Evolutionary conservation across 2,329 filamentous ascomycete species (phyloP).

Genomic region (Reticulascus tulasneorum): DNA sequence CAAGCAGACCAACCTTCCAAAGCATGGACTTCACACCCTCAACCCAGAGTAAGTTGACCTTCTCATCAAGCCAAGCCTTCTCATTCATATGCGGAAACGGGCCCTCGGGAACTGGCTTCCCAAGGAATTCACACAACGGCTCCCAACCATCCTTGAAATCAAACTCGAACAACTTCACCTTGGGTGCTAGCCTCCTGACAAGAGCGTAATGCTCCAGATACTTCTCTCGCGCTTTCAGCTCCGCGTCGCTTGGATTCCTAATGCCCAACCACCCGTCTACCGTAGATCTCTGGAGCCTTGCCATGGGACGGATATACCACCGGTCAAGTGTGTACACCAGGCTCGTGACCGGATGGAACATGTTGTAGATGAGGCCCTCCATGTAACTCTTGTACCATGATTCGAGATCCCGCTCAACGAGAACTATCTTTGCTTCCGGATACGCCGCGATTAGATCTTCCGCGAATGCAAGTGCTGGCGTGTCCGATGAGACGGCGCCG

Average conservation of each 20-base stretch:
- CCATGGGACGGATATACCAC: conserved; percentile 8
- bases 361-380: conserved; percentile 3
- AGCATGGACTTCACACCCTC: not conserved
- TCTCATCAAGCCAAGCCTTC: conserved; percentile 3
- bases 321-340: conserved; percentile 2
- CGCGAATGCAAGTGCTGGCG: conserved; percentile 30
- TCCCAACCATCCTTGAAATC: conserved; percentile 14
- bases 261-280: conserved; percentile 6
- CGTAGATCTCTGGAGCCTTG: conserved; percentile 1
- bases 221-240: conserved; percentile 2
- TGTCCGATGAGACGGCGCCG: conserved; percentile 33
- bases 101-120: conserved; percentile 6
- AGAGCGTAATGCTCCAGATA: conserved; percentile 10
- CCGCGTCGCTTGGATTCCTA: not conserved
- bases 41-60: not conserved
- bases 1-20: not conserved
- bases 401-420: conserved; percentile 23
- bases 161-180: conserved; percentile 15
- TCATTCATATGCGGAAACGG: conserved; percentile 11
- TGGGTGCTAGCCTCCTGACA: conserved; percentile 5
- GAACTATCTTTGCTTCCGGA: conserved; percentile 37
- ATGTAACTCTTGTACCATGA: conserved; percentile 21
- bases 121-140: conserved; percentile 14
- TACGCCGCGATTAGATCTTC: conserved; percentile 36
- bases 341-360: not conserved